phyloP scores from a whole-genome alignment of 306 rosid genomes.

The Dalbergia cochinchinensis region DNA sequence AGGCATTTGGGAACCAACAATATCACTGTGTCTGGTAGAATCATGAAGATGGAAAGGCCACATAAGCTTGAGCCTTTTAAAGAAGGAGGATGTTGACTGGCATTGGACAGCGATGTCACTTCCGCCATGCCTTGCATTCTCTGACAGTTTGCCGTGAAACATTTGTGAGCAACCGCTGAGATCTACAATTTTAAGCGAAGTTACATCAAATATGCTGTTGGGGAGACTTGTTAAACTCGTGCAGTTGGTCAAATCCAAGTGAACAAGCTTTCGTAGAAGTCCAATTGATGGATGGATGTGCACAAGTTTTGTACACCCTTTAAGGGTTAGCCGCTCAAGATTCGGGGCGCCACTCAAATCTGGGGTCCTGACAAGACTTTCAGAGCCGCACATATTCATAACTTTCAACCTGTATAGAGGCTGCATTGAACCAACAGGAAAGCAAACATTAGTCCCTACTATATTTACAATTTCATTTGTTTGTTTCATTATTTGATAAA shows the following conservation, averaged over 20 bases:
- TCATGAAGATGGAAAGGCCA: background rate
- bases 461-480: too few relatives aligned
- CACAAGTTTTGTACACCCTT: background rate
- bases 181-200: conserved; percentile 9
- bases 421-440: too few relatives aligned
- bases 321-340: background rate
- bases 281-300: background rate
- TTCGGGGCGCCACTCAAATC: background rate
- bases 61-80: background rate
- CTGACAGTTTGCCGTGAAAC: background rate
- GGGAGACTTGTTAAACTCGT: background rate
- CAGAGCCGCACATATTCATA: too few relatives aligned
- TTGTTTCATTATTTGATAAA: too few relatives aligned
- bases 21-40: background rate
- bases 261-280: background rate
- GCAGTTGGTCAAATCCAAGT: conserved; percentile 9
- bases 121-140: background rate
- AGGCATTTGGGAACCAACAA: background rate
- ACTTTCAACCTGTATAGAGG: too few relatives aligned
- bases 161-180: background rate
- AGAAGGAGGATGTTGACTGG: background rate
- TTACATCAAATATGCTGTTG: background rate
- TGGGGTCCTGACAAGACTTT: too few relatives aligned
- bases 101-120: background rate
- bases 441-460: too few relatives aligned